Base-by-base conservation (phyloP, 1,284 basidiomycete species). In the Sphaerobolus stellatus region DNA sequence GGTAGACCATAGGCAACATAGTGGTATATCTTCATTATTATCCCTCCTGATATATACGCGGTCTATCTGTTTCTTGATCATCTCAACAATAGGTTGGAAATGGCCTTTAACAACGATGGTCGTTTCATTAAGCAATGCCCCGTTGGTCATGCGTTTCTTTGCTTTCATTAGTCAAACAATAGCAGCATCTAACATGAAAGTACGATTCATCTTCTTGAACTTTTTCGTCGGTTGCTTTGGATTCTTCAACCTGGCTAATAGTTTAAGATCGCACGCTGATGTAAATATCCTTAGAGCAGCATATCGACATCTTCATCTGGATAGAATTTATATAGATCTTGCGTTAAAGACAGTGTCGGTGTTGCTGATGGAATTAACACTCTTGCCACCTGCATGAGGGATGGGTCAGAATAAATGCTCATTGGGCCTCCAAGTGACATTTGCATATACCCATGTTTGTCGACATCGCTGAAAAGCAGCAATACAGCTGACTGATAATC, bases 81-180 rank as follows among this genome's bases (percentile, higher is more conserved):
- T 80, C 59, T 81, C 77, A 51, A 89, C 81, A 50, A 82, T 77
- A 31, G 88, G 86, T 52, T 81, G 76, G 63, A 94, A 94, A 60
- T 92, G 88, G 33, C 73, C 82, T 69, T 86, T 88, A 54, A 98
- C 90, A 5, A 86, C 83, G 44, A 88, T 84, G 54, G 96, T 83
- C 25, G 89, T 87, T 59, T 84, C 83, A 31, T 84, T 79, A 68
- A 89, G 89, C 64, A 96, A 76, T 64, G 84, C 81, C 71, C 93
- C 90, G 64, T 88, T 88, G 58, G 66, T 75, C 74, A 82, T 81
- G 68, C 86, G 86, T 73, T 95, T 97, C 63, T 84, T 82, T 2
- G 84, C 86, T 69, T 98, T 98, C 93, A 98, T 95, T 66, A 96
- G 86, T 2, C 94, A 84, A 33, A 97, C 94, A 60, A 98, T 95